These are phyloP conservation scores for Eutrema japonicum DNA, from an alignment of 345 rosid species.

Conservation along the genomic window DNA sequence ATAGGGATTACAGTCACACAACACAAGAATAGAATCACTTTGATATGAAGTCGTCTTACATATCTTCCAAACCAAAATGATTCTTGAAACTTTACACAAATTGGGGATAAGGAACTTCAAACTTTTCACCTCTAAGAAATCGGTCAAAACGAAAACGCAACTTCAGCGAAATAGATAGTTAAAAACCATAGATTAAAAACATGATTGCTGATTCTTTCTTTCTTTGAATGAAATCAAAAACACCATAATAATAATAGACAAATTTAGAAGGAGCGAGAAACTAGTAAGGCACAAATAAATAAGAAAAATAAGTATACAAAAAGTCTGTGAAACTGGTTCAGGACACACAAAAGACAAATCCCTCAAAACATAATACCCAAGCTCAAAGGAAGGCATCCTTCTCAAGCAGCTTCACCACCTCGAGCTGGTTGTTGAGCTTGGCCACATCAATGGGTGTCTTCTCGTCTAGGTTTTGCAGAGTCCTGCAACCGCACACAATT, in stretches of 20 bases:
- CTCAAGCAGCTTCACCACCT: conserved; percentile 90
- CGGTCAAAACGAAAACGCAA: background rate
- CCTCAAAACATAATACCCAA: conserved; percentile 16
- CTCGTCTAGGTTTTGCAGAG: conserved; percentile 93
- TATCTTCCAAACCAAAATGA: conserved; percentile 22
- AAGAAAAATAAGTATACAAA: conserved; percentile 11
- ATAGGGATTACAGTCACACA: background rate
- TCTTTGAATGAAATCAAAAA: background rate
- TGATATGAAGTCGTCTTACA: background rate
- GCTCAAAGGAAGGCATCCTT: conserved; percentile 91
- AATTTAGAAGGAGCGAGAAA: conserved; percentile 23
- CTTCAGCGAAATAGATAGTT: background rate
- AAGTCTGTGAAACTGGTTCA: conserved; percentile 28
- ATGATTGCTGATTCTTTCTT: conserved; percentile 16
- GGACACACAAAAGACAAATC: conserved; percentile 24
- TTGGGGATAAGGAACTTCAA: background rate
- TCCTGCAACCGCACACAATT: conserved; percentile 52
- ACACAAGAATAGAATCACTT: conserved; percentile 34
- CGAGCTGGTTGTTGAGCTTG: conserved; percentile 88
- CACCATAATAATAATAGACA: background rate
- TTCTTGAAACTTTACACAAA: conserved; percentile 6
- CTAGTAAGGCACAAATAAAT: conserved; percentile 15
- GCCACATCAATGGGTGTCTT: conserved; percentile 98
- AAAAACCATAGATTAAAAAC: conserved; percentile 10
- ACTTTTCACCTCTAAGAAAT: conserved; percentile 1